phyloP scores from a whole-genome alignment of 2,329 filamentous ascomycete species.

The Colletotrichum falcatum region DNA sequence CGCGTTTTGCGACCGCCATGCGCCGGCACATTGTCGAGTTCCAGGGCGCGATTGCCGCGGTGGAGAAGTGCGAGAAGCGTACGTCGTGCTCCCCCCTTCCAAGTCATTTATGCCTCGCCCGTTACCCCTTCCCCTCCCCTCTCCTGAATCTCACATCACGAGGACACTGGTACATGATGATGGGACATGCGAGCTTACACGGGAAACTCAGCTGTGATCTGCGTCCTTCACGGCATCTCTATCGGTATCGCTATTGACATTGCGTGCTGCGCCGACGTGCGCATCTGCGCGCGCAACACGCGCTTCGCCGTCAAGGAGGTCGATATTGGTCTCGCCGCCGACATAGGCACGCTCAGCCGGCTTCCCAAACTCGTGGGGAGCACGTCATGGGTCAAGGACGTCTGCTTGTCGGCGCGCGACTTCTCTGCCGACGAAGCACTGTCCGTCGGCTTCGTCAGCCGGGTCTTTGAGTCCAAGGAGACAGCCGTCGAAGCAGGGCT shows the following conservation, averaged over 20 bases:
- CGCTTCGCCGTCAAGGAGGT: constrained; percentile 83
- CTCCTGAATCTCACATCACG: background rate
- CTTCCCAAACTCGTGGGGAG: constrained; percentile 80
- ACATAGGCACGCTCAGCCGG: constrained; percentile 80
- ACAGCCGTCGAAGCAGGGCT: constrained; percentile 72
- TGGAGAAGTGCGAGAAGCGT: constrained; percentile 93
- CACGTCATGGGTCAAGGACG: constrained; percentile 83
- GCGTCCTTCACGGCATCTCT: constrained; percentile 81
- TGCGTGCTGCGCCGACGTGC: constrained; percentile 76
- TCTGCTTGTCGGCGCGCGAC: constrained; percentile 76
- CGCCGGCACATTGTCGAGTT: constrained; percentile 81
- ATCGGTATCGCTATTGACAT: constrained; percentile 85
- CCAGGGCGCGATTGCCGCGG: constrained; percentile 79
- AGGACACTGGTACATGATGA: background rate
- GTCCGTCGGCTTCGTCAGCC: constrained; percentile 76
- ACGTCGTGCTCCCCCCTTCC: constrained; percentile 48
- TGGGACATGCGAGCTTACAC: constrained; percentile 38
- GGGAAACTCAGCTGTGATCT: constrained; percentile 75
- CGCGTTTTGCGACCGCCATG: constrained; percentile 71
- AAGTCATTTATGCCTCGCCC: background rate
- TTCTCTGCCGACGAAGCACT: constrained; percentile 78
- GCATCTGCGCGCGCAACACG: constrained; percentile 70
- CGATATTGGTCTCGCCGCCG: constrained; percentile 83
- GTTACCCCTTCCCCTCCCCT: background rate
- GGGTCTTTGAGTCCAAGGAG: constrained; percentile 72